Evolutionary conservation across 2,329 filamentous ascomycete genomes (phyloP).

Genomic region (Botrytis medusae): DNA sequence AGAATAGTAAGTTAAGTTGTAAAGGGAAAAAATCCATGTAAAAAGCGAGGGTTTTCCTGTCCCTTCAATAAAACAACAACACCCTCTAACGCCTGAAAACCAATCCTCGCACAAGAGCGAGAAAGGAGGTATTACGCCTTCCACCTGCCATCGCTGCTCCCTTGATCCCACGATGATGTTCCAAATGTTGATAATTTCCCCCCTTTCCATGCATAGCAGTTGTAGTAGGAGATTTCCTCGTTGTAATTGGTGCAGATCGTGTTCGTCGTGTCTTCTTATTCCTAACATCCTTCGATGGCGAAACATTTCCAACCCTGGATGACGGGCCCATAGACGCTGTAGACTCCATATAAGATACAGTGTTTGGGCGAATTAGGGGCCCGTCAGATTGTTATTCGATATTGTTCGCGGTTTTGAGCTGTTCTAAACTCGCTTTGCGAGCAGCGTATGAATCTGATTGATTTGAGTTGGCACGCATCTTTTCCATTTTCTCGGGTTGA

Average conservation of each 20-base stretch:
- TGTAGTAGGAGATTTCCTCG: constrained; percentile 11
- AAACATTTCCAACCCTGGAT: constrained; percentile 22
- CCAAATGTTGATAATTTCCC: constrained; percentile 18
- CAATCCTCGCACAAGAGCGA: constrained; percentile 21
- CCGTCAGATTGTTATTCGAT: constrained; percentile 93
- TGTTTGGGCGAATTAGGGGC: constrained; percentile 36
- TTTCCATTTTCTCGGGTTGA: constrained; percentile 78
- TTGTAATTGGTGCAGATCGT: constrained; percentile 18
- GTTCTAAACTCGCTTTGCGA: constrained; percentile 95
- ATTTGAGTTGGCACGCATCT: constrained; percentile 57
- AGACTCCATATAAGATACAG: constrained; percentile 12
- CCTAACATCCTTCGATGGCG: constrained; percentile 17
- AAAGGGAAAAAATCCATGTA: constrained; percentile 16
- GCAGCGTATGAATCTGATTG: constrained; percentile 79
- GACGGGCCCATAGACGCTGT: constrained; percentile 32
- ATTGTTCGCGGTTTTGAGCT: constrained; percentile 95
- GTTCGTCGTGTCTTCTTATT: constrained; percentile 18
- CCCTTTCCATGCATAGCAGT: constrained; percentile 19
- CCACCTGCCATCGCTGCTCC: constrained; percentile 1
- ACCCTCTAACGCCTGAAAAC: constrained; percentile 23
- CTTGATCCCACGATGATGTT: constrained; percentile 8
- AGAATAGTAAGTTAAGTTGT: constrained; percentile 11
- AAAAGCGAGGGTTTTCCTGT: constrained; percentile 9
- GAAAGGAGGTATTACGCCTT: constrained; percentile 24
- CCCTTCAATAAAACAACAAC: constrained; percentile 21